Evolutionary conservation across 257 asterid genomes (phyloP).

Genomic region (Craterostigma plantagineum): DNA sequence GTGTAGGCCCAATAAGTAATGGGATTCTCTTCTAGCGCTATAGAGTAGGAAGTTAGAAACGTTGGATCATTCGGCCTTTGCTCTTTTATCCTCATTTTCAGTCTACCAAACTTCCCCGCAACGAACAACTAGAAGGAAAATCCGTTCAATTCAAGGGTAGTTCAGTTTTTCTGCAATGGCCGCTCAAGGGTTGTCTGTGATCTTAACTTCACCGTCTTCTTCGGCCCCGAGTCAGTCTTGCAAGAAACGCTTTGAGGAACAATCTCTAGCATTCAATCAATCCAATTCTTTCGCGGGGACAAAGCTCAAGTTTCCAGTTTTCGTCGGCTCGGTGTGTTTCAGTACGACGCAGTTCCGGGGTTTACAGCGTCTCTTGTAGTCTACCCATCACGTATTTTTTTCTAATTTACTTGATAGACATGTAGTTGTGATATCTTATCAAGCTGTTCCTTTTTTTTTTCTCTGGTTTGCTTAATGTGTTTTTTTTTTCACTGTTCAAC

Average conservation of each 20-base stretch:
- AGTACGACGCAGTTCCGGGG: conserved; percentile 37
- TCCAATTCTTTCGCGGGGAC: conserved; percentile 26
- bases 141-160: background rate
- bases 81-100: too few relatives aligned
- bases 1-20: too few relatives aligned
- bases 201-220: conserved; percentile 23
- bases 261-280: conserved; percentile 14
- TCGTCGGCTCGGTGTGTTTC: conserved; percentile 15
- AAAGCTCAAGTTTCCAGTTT: conserved; percentile 26
- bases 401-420: background rate
- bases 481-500: conserved; percentile 4
- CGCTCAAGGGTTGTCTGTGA: conserved; percentile 42
- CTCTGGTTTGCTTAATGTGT: background rate
- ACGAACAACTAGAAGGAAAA: background rate
- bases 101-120: too few relatives aligned
- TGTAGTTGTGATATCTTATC: background rate
- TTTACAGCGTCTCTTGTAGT: conserved; percentile 43
- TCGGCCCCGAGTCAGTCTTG: conserved; percentile 17
- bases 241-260: conserved; percentile 19
- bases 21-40: too few relatives aligned
- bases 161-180: conserved; percentile 39
- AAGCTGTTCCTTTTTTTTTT: background rate
- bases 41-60: too few relatives aligned
- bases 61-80: too few relatives aligned
- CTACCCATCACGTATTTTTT: conserved; percentile 56